phyloP scores from a whole-genome alignment of 768 basidiomycete genomes.

The Coprinopsis strossmayeri region DNA sequence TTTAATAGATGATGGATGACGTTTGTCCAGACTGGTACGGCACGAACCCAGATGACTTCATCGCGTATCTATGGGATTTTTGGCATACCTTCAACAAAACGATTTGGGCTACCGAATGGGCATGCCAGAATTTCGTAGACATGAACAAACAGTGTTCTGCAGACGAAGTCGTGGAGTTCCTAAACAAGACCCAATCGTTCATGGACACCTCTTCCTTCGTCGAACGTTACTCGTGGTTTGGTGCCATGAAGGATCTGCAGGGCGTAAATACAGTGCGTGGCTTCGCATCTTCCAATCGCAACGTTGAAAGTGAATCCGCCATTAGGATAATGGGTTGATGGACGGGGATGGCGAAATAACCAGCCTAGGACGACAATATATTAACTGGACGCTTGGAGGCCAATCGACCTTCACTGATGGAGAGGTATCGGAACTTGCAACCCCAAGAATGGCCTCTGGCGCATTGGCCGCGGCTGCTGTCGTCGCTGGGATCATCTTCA shows the following conservation, averaged over 20 bases:
- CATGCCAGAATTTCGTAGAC: constrained; percentile 45
- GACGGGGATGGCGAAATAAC: constrained; percentile 35
- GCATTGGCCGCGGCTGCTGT: too few species aligned
- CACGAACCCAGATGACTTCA: constrained; percentile 40
- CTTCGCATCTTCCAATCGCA: neutral
- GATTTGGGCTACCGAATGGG: constrained; percentile 60
- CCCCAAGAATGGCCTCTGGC: too few species aligned
- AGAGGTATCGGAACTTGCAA: too few species aligned
- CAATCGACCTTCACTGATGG: too few species aligned
- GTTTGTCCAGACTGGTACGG: constrained; percentile 42
- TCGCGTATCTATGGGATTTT: constrained; percentile 41
- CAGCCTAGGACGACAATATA: constrained; percentile 44
- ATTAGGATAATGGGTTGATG: constrained; percentile 40
- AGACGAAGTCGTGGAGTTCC: constrained; percentile 37
- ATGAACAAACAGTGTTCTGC: constrained; percentile 35
- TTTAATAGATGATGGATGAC: neutral
- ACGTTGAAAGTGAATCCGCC: neutral
- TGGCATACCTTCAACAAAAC: constrained; percentile 44
- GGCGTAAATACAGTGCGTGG: constrained; percentile 38
- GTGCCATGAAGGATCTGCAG: constrained; percentile 43
- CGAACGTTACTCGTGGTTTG: constrained; percentile 59
- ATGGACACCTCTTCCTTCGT: constrained; percentile 48
- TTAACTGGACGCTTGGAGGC: constrained; percentile 13
- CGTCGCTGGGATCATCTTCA: too few species aligned
- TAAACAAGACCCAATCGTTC: constrained; percentile 45